A percentile compares a stretch with the other conserved stretches of the same genome.
Conservation (phyloP, 2,329 filamentous ascomycete species). For the Monosporascus cannonballus region DNA sequence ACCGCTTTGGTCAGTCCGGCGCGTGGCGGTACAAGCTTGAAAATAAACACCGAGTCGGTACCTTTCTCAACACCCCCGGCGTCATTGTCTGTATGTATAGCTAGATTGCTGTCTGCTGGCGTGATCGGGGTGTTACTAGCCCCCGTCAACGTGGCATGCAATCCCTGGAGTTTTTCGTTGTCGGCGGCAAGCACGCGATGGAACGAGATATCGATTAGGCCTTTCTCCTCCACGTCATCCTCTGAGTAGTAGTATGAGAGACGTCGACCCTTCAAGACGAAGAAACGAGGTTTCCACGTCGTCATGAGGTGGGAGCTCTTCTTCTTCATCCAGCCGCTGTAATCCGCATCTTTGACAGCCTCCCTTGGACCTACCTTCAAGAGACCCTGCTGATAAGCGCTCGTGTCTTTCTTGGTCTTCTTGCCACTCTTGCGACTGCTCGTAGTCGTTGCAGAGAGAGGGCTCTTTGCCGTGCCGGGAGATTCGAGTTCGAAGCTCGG, state of each 20-base stretch:
- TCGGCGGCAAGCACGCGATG: constrained; percentile 94
- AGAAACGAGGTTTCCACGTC: constrained; percentile 95
- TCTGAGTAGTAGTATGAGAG: constrained; percentile 96
- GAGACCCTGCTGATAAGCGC: constrained; percentile 83
- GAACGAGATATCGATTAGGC: constrained; percentile 94
- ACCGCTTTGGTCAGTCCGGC: constrained; percentile 83
- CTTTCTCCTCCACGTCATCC: constrained; percentile 85
- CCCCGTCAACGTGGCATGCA: constrained; percentile 88
- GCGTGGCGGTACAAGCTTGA: constrained; percentile 92
- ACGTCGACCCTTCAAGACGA: constrained; percentile 84
- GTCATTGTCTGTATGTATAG: constrained; percentile 37
- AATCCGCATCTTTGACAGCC: constrained; percentile 81
- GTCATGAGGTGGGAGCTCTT: constrained; percentile 94
- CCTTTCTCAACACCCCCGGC: constrained; percentile 36
- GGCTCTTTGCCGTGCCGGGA: constrained; percentile 55
- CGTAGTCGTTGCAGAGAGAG: constrained; percentile 41
- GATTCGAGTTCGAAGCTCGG: constrained; percentile 77
- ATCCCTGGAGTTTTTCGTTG: constrained; percentile 79
- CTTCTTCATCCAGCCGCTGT: constrained; percentile 99
- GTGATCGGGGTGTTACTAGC: constrained; percentile 64
- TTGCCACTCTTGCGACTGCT: constrained; percentile 41
- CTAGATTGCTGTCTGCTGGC: constrained; percentile 39
- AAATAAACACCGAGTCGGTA: constrained; percentile 84
- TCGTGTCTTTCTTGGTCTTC: constrained; percentile 91
- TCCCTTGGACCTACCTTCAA: constrained; percentile 75